Percentiles rank a stretch among this genome's conserved stretches.
Conservation (phyloP, 495 filamentous ascomycete genomes). For the Penicillium turbatum region DNA sequence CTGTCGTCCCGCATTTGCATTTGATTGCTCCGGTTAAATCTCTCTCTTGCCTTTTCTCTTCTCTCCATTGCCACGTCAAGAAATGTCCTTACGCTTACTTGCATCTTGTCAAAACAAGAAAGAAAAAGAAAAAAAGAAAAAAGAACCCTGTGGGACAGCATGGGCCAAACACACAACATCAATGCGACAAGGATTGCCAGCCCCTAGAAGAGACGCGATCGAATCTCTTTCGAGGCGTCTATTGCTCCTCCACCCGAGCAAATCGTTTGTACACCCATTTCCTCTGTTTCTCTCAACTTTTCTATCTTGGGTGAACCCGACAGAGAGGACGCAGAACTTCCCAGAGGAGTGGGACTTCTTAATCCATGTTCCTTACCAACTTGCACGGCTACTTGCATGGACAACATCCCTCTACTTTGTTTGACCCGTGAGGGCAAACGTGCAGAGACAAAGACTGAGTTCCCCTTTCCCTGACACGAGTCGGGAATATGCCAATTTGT, state of each 20-base stretch:
- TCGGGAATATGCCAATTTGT: constrained; percentile 11
- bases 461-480: constrained; percentile 8
- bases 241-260: too few relatives aligned
- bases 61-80: not conserved
- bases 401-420: constrained; percentile 24
- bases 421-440: constrained; percentile 27
- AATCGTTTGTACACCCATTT: not conserved
- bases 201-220: not conserved
- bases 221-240: not conserved
- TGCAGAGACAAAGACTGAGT: constrained; percentile 28
- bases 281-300: not conserved
- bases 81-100: not conserved
- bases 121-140: not conserved
- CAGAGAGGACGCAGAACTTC: not conserved
- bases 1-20: constrained; percentile 31
- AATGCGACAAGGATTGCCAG: not conserved
- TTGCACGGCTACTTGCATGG: constrained; percentile 28
- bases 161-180: not conserved
- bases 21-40: constrained; percentile 15
- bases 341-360: not conserved
- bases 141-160: not conserved
- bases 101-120: not conserved
- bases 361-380: constrained; percentile 27
- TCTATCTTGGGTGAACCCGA: too few relatives aligned
- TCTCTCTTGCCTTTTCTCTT: not conserved